Evolutionary conservation across 129 eudicot species (phyloP).

Genomic region (Centella asiatica): DNA sequence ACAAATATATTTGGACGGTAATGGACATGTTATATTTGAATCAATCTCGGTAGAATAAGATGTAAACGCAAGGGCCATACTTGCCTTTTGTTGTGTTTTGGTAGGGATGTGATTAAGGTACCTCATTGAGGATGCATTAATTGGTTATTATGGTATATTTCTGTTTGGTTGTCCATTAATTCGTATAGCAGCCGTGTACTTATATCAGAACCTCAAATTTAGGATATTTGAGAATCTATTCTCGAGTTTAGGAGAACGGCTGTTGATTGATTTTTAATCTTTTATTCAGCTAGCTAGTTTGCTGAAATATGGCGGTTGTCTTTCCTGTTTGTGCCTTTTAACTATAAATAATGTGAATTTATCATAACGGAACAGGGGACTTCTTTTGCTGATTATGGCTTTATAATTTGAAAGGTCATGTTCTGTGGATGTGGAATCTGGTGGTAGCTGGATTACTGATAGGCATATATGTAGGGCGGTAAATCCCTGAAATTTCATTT

Average conservation of each 20-base stretch:
- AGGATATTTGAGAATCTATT: not conserved
- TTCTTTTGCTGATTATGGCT: too few relatives aligned
- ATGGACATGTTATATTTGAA: not conserved
- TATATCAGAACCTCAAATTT: not conserved
- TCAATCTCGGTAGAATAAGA: not conserved
- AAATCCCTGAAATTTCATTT: too few relatives aligned
- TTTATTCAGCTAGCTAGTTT: not conserved
- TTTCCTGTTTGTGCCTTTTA: too few relatives aligned
- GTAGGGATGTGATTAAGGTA: not conserved
- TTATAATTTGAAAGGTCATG: too few relatives aligned
- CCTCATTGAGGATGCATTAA: not conserved
- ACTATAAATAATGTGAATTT: too few relatives aligned
- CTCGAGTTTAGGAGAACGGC: not conserved
- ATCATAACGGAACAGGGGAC: too few relatives aligned
- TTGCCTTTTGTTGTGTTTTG: not conserved
- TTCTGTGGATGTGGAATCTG: too few relatives aligned
- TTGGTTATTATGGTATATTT: not conserved
- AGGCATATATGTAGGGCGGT: too few relatives aligned
- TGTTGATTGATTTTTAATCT: too few relatives aligned
- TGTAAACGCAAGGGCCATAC: not conserved
- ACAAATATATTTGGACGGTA: not conserved
- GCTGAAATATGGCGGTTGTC: too few relatives aligned
- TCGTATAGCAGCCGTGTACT: not conserved
- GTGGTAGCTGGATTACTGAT: too few relatives aligned
- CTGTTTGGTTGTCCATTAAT: not conserved